A percentile compares a stretch with the other conserved stretches of the same genome.
Evolutionary conservation across 2,329 filamentous ascomycete genomes (phyloP).

Genomic region (Aspergillus thermomutatus): DNA sequence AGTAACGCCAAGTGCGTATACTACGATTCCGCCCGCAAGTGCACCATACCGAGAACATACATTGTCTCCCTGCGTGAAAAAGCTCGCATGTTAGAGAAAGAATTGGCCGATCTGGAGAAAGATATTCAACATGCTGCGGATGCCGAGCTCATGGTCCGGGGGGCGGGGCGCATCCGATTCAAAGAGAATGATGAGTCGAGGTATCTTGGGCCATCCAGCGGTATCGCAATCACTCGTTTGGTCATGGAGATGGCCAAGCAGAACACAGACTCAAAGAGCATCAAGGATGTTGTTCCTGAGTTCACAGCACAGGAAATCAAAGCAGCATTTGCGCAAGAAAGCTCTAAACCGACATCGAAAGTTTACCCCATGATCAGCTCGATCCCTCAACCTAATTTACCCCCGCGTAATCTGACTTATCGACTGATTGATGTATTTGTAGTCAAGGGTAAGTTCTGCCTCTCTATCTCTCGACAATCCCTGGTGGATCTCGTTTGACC

Average conservation of each 20-base stretch:
- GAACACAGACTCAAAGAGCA: constrained; percentile 84
- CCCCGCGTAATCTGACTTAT: constrained; percentile 69
- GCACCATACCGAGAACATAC: constrained; percentile 84
- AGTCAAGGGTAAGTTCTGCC: constrained; percentile 63
- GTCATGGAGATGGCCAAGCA: constrained; percentile 96
- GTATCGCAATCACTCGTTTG: constrained; percentile 89
- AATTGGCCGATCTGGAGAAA: constrained; percentile 74
- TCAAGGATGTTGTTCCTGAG: constrained; percentile 88
- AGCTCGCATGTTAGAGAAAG: constrained; percentile 75
- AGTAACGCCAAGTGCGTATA: constrained; percentile 92
- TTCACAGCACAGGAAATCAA: constrained; percentile 62
- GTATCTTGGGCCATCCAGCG: constrained; percentile 89
- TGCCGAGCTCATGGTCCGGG: constrained; percentile 80
- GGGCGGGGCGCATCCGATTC: constrained; percentile 79
- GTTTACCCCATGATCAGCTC: constrained; percentile 89
- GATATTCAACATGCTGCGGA: constrained; percentile 69
- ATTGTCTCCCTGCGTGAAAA: constrained; percentile 88
- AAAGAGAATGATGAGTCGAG: constrained; percentile 83
- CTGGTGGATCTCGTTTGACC: constrained; percentile 10
- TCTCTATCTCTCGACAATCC: neutral
- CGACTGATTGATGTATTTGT: constrained; percentile 81
- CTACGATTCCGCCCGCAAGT: constrained; percentile 82
- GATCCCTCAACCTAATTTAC: constrained; percentile 72
- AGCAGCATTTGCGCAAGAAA: constrained; percentile 66
- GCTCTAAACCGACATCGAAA: constrained; percentile 66